These are phyloP conservation scores for Colletotrichum camelliae DNA, from an alignment of 2,329 filamentous ascomycete species.

Conservation along the genomic window DNA sequence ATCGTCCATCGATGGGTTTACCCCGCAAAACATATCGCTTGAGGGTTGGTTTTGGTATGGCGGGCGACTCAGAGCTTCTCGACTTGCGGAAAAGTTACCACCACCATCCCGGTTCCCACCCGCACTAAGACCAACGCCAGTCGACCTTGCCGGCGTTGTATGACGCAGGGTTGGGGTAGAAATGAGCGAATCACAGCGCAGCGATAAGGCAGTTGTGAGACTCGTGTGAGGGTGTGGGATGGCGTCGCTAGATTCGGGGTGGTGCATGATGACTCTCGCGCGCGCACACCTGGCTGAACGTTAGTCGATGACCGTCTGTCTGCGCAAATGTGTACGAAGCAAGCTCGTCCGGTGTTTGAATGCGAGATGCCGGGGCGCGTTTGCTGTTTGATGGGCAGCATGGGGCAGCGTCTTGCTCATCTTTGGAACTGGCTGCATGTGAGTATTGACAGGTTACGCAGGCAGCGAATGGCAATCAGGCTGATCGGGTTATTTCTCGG, in stretches of 20 bases:
- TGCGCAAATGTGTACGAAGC: not conserved
- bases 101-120: conserved; percentile 6
- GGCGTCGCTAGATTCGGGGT: conserved; percentile 5
- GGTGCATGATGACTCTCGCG: conserved; percentile 16
- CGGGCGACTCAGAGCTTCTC: conserved; percentile 7
- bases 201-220: conserved; percentile 19
- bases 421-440: not conserved
- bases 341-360: not conserved
- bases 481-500: not conserved
- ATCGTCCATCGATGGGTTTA: not conserved
- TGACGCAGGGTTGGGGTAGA: conserved; percentile 13
- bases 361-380: not conserved
- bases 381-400: not conserved
- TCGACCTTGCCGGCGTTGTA: conserved; percentile 6
- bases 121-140: conserved; percentile 11
- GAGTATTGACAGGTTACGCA: not conserved
- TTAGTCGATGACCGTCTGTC: not conserved
- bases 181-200: not conserved
- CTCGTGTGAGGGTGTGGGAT: not conserved
- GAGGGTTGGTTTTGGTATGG: not conserved
- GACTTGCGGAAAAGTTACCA: not conserved
- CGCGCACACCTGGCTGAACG: not conserved
- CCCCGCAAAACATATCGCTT: conserved; percentile 12
- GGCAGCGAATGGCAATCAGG: not conserved
- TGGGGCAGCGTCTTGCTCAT: not conserved